Evolutionary conservation across 441 rosid genomes (phyloP), one percentile per base, ranked within the genome.

Genomic region (Breynia disticha): DNA sequence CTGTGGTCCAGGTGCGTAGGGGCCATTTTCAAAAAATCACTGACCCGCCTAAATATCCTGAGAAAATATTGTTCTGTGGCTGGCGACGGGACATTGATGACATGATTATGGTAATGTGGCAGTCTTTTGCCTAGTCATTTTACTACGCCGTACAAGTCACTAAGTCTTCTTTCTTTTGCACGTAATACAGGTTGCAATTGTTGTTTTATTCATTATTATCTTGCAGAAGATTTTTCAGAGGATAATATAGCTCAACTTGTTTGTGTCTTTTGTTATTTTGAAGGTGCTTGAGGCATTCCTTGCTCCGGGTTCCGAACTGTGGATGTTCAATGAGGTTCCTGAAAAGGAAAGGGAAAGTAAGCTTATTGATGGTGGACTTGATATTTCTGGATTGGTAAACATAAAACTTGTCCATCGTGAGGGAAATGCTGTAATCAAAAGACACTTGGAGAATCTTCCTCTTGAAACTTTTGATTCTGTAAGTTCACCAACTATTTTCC

Each of bases 41-140:
- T 52, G 94, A 90, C 56, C 96, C 77, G 63, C 96, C 96, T 46
- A 87, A 90, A 66, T 79, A 79, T 77, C 95, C 97, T 5, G 94
- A 90, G 79, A 87, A 67, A 78, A 84, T 90, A 67, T 68, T 90
- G 19, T 81, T 90, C 58, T 87, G 96, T 67, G 97, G 97, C 38
- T 90, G 97, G 97, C 90, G 96, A 17, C 91, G 97, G 47, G 96
- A 87, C 79, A 84, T 90, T 66, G 79, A 87, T 76, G 97, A 90
- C 76, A 90, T 90, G 97, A 90, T 90, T 59, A 73, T 64, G 90
- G 97, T 87, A 80, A 64, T 21, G 54, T 45, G 7, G 48, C n/a
- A 7, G 48, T 16, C 16, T 15, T 15, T 22, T 17, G 18, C 8
- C 50, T 14, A 5, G 19, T 47, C 14, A 21, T 13, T 13, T 16